Evolutionary conservation across 1,139 yeast species (phyloP).

Genomic region (Hanseniaspora gamundiae): DNA sequence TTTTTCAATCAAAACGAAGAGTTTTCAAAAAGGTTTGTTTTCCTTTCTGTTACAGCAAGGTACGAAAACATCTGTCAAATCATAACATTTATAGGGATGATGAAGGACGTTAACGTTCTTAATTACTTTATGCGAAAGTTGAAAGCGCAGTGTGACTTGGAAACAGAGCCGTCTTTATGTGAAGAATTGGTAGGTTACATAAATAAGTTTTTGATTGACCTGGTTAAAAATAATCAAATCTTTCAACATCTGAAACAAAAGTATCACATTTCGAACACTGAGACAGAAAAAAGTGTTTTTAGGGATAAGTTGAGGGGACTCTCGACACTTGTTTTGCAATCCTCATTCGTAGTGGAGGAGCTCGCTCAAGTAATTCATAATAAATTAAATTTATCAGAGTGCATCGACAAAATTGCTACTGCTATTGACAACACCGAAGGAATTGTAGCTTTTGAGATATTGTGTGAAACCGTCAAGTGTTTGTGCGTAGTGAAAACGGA

Average conservation of each 20-base stretch:
- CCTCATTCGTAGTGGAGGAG: constrained; percentile 2
- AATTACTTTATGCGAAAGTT: background rate
- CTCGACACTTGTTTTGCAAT: background rate
- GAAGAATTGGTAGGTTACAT: constrained; percentile 11
- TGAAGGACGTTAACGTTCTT: background rate
- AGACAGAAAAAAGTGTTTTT: constrained; percentile 18
- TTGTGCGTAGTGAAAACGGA: constrained; percentile 6
- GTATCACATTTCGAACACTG: constrained; percentile 18
- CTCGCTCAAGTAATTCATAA: constrained; percentile 1
- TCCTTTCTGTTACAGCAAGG: background rate
- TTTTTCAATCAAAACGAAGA: constrained; percentile 3
- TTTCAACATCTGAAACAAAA: constrained; percentile 17
- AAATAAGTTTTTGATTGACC: constrained; percentile 15
- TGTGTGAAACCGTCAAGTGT: constrained; percentile 7
- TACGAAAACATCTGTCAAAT: background rate
- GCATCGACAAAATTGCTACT: background rate
- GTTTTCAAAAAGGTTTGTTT: background rate
- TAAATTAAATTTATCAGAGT: background rate
- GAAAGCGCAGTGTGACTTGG: background rate
- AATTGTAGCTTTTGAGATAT: background rate
- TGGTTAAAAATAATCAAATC: constrained; percentile 13
- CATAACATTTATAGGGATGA: background rate
- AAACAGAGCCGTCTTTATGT: background rate
- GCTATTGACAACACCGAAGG: constrained; percentile 1
- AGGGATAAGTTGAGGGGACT: constrained; percentile 10